These are phyloP conservation scores for Lipomyces sp. DNA, from an alignment of 805 yeast species.

Conservation along the genomic window DNA sequence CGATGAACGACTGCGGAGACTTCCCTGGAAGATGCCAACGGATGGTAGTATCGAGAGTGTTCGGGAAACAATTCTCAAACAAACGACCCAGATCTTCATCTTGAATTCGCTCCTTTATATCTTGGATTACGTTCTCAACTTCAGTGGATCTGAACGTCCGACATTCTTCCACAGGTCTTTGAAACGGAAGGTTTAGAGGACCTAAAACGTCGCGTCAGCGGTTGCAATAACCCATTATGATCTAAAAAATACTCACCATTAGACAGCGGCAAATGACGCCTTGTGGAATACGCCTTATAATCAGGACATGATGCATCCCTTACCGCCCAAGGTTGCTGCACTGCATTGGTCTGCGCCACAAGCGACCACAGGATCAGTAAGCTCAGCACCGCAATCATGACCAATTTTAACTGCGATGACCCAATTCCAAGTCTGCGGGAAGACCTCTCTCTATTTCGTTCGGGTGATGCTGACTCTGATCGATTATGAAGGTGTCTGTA, in stretches of 20 bases:
- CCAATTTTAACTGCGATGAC: no score
- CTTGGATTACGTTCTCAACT: slow-evolving; percentile 59
- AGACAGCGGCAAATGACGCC: slow-evolving; percentile 26
- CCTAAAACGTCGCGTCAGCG: slow-evolving; percentile 40
- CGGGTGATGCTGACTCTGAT: slow-evolving; percentile 6
- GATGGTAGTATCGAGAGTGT: slow-evolving; percentile 83
- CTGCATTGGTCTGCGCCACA: slow-evolving; percentile 7
- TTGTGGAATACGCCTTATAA: slow-evolving; percentile 23
- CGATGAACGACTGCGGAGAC: slow-evolving; percentile 65
- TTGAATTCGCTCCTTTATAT: slow-evolving; percentile 47
- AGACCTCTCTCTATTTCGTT: neutral
- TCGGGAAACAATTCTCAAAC: slow-evolving; percentile 80
- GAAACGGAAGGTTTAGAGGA: slow-evolving; percentile 55
- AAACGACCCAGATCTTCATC: slow-evolving; percentile 69
- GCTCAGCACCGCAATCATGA: slow-evolving; percentile 2
- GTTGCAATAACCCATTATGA: neutral
- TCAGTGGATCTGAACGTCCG: slow-evolving; percentile 65
- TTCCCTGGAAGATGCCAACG: slow-evolving; percentile 55
- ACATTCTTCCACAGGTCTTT: slow-evolving; percentile 70
- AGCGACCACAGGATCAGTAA: slow-evolving; percentile 2
- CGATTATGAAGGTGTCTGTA: no score
- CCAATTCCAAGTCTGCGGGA: no score
- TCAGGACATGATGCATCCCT: slow-evolving; percentile 28
- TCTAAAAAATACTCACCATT: slow-evolving; percentile 11
- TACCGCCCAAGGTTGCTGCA: slow-evolving; percentile 24